phyloP scores from a whole-genome alignment of 352 stramenopile genomes.

The Globisporangium irregulare region DNA sequence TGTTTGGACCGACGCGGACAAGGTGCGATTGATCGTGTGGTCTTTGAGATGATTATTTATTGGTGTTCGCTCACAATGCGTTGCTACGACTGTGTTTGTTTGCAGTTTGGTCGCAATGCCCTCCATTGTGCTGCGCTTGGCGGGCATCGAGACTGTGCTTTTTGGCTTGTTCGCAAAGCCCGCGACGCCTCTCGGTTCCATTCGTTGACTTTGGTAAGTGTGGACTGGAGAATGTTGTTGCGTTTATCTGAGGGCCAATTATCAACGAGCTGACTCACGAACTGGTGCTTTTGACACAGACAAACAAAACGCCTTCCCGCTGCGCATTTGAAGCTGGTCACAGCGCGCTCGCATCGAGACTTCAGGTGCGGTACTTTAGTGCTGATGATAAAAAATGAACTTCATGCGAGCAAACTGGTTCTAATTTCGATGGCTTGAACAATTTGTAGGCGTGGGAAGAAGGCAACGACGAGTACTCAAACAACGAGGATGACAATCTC shows the following conservation, averaged over 20 bases:
- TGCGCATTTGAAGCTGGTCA: slow-evolving; percentile 86
- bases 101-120: slow-evolving; percentile 80
- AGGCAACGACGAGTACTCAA: slow-evolving; percentile 86
- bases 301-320: slow-evolving; percentile 83
- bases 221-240: background rate
- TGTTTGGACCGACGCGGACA: slow-evolving; percentile 77
- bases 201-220: slow-evolving; percentile 61
- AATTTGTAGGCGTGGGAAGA: slow-evolving; percentile 68
- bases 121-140: slow-evolving; percentile 77
- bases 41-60: background rate
- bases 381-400: background rate
- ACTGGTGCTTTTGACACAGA: slow-evolving; percentile 35
- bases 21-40: slow-evolving; percentile 32
- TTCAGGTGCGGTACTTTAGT: slow-evolving; percentile 33
- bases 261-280: background rate
- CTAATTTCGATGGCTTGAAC: background rate
- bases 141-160: slow-evolving; percentile 79
- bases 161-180: slow-evolving; percentile 77
- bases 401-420: background rate
- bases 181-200: slow-evolving; percentile 66
- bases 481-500: slow-evolving; percentile 48
- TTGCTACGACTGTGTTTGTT: background rate
- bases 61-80: background rate
- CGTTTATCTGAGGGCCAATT: background rate
- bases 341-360: slow-evolving; percentile 66